These are phyloP conservation scores for Aspergillus coremiiformis DNA, from an alignment of 495 filamentous ascomycete species.

Conservation along the genomic window DNA sequence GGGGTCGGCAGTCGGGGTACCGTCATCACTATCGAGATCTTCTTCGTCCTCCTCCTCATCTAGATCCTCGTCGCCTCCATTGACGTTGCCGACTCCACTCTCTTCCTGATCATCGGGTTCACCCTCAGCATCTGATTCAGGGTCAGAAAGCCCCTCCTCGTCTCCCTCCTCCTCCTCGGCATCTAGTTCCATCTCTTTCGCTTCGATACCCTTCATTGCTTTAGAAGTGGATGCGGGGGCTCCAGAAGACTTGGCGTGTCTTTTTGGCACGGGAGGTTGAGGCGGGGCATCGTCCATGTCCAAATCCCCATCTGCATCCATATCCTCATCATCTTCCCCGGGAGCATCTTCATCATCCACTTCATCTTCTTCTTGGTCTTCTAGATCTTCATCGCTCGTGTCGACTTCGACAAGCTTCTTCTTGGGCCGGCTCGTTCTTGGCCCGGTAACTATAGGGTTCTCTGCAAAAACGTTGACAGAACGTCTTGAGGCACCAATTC, in stretches of 20 bases:
- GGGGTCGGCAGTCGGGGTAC: slow-evolving; percentile 51
- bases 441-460: slow-evolving; percentile 54
- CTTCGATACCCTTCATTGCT: slow-evolving; percentile 46
- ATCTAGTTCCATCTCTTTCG: slow-evolving; percentile 52
- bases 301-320: slow-evolving; percentile 47
- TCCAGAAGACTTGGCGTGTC: slow-evolving; percentile 21
- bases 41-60: slow-evolving; percentile 54
- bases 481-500: slow-evolving; percentile 23
- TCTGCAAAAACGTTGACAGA: slow-evolving; percentile 44
- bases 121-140: slow-evolving; percentile 46
- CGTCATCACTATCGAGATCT: slow-evolving; percentile 60
- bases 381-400: slow-evolving; percentile 49
- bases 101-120: slow-evolving; percentile 46
- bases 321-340: slow-evolving; percentile 49
- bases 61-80: slow-evolving; percentile 42
- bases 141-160: slow-evolving; percentile 46
- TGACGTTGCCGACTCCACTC: slow-evolving; percentile 32
- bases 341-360: slow-evolving; percentile 45
- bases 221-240: slow-evolving; percentile 27
- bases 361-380: slow-evolving; percentile 44
- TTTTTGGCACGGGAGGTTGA: slow-evolving; percentile 30
- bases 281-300: slow-evolving; percentile 50
- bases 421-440: slow-evolving; percentile 54
- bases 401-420: slow-evolving; percentile 63
- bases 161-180: slow-evolving; percentile 46